Evolutionary conservation across 2,329 filamentous ascomycete species (phyloP).

Genomic region (Diatrype stigma): DNA sequence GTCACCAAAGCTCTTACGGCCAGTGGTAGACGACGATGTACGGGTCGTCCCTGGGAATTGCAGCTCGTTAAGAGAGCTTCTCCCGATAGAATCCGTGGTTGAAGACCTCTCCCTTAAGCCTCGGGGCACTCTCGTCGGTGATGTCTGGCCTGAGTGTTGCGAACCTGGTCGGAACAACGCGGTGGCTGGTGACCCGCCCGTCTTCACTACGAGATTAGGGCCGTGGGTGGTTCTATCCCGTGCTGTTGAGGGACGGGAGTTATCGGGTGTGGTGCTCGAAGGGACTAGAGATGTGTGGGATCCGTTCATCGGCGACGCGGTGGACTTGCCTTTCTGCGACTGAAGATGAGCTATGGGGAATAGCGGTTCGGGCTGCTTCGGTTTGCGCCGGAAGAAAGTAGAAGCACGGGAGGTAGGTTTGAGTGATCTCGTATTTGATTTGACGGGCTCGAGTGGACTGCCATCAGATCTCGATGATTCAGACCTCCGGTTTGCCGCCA

Average conservation of each 20-base stretch:
- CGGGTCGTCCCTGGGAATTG: conserved; percentile 64
- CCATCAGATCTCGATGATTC: conserved; percentile 90
- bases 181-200: conserved; percentile 41
- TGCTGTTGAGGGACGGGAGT: conserved; percentile 23
- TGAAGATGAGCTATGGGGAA: conserved; percentile 87
- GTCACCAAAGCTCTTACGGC: conserved; percentile 89
- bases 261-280: conserved; percentile 14
- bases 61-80: conserved; percentile 67
- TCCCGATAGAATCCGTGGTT: conserved; percentile 78
- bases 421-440: conserved; percentile 50
- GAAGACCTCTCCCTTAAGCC: conserved; percentile 75
- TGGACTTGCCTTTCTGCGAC: conserved; percentile 60
- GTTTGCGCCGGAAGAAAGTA: conserved; percentile 77
- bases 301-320: conserved; percentile 26
- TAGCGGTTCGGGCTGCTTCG: conserved; percentile 68
- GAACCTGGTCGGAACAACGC: conserved; percentile 47
- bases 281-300: conserved; percentile 43
- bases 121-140: conserved; percentile 55
- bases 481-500: conserved; percentile 63
- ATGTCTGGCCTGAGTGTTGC: conserved; percentile 61
- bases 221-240: conserved; percentile 27
- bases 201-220: conserved; percentile 24
- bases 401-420: conserved; percentile 16
- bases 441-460: conserved; percentile 64
- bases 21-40: conserved; percentile 84